Evolutionary conservation across 2,329 filamentous ascomycete species (phyloP).

Genomic region (Xylariaceae sp.): DNA sequence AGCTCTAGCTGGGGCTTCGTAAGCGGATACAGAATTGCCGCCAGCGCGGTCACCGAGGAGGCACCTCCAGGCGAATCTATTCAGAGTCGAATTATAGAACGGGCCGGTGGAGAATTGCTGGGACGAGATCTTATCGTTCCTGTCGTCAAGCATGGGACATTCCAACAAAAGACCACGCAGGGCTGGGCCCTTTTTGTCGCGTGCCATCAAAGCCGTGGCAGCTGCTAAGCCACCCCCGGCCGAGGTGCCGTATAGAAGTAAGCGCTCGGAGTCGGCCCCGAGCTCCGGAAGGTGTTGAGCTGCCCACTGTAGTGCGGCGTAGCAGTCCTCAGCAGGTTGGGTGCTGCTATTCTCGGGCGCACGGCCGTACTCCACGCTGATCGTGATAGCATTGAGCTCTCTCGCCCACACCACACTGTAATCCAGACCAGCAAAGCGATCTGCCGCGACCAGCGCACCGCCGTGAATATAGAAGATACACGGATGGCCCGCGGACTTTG

Average conservation of each 20-base stretch:
- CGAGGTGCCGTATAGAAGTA: conserved; percentile 58
- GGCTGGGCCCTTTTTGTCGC: conserved; percentile 40
- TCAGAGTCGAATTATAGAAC: conserved; percentile 36
- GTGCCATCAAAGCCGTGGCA: conserved; percentile 52
- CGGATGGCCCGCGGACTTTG: conserved; percentile 22
- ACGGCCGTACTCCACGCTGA: conserved; percentile 39
- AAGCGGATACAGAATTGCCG: conserved; percentile 33
- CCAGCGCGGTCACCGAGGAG: conserved; percentile 35
- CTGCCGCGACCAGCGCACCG: conserved; percentile 36
- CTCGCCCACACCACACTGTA: conserved; percentile 36
- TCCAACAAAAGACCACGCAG: conserved; percentile 43
- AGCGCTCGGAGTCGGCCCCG: conserved; percentile 49
- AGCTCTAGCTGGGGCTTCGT: conserved; percentile 37
- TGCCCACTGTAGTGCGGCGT: conserved; percentile 41
- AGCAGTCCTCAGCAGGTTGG: conserved; percentile 41
- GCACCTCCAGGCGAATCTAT: conserved; percentile 37
- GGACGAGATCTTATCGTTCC: conserved; percentile 35
- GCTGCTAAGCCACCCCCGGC: conserved; percentile 61
- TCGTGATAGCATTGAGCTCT: conserved; percentile 35
- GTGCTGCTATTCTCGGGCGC: conserved; percentile 37
- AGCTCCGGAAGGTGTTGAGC: conserved; percentile 34
- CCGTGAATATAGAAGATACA: conserved; percentile 39
- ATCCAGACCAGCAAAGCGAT: conserved; percentile 38
- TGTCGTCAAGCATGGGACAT: conserved; percentile 48
- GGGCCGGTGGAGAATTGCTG: conserved; percentile 37